Conservation (phyloP, 78 protist species). For the Protostelium mycophagum region DNA sequence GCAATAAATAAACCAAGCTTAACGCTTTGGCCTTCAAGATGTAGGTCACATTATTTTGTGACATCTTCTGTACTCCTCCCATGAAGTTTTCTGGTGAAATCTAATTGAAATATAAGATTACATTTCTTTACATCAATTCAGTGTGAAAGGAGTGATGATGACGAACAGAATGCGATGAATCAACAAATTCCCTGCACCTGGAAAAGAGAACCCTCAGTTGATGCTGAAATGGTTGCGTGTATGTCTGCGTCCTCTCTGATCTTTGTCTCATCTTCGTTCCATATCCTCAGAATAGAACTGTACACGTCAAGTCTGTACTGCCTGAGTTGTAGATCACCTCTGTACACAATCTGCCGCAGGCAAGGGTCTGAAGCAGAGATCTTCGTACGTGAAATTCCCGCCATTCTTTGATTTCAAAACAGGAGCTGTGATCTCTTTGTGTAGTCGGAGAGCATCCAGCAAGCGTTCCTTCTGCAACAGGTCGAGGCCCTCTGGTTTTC, state of each 20-base stretch:
- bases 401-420: background rate
- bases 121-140: no score
- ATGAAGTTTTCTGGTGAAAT: no score
- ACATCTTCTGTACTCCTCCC: no score
- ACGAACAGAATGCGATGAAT: no score
- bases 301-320: background rate
- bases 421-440: background rate
- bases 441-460: background rate
- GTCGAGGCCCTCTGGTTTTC: background rate
- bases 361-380: background rate
- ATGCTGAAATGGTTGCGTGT: background rate
- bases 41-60: no score
- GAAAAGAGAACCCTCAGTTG: background rate
- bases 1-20: background rate
- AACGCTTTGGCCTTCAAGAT: background rate
- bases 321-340: background rate
- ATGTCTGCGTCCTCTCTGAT: background rate
- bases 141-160: no score
- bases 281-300: background rate
- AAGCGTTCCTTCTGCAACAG: background rate
- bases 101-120: no score
- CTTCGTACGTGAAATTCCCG: background rate
- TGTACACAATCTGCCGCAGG: background rate
- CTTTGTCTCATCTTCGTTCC: background rate
- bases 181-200: background rate